Evolutionary conservation across 495 filamentous ascomycete genomes (phyloP).

Genomic region (Tuber indicum): DNA sequence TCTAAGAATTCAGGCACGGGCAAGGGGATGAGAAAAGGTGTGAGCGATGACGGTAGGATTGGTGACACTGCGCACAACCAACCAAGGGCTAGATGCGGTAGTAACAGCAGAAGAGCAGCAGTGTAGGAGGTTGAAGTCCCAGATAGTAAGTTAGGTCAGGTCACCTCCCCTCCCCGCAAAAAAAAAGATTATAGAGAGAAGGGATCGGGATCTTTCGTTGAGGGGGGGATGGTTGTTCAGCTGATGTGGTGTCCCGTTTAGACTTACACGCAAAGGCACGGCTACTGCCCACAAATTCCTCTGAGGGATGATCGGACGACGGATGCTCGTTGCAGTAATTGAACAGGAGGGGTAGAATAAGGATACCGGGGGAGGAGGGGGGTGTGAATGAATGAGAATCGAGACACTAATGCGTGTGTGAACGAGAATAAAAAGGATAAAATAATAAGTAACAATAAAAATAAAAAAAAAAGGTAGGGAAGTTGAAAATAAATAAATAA

Average conservation of each 20-base stretch:
- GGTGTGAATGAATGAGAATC: constrained; percentile 9
- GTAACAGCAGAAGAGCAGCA: constrained; percentile 27
- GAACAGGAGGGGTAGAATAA: constrained; percentile 19
- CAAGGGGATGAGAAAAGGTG: constrained; percentile 27
- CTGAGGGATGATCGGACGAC: constrained; percentile 34
- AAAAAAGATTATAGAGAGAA: constrained; percentile 18
- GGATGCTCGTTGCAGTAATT: constrained; percentile 25
- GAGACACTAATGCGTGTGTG: constrained; percentile 4
- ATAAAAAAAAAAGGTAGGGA: not conserved
- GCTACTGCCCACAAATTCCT: constrained; percentile 20
- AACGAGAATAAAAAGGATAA: constrained; percentile 7
- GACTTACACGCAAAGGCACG: constrained; percentile 27
- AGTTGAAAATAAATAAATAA: constrained; percentile 16
- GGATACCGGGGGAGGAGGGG: constrained; percentile 12
- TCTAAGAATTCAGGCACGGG: constrained; percentile 14
- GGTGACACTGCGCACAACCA: constrained; percentile 29
- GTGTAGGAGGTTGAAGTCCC: constrained; percentile 23
- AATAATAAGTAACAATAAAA: constrained; percentile 15
- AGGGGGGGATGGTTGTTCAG: constrained; percentile 34
- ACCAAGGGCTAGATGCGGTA: constrained; percentile 35
- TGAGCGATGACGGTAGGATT: constrained; percentile 35
- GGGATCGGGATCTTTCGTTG: constrained; percentile 36
- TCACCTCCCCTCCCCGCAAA: constrained; percentile 39
- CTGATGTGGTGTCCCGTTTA: constrained; percentile 36
- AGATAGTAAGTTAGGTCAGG: constrained; percentile 21